Conservation (phyloP, 2,329 filamentous ascomycete species). For the Escovopsis sp. region DNA sequence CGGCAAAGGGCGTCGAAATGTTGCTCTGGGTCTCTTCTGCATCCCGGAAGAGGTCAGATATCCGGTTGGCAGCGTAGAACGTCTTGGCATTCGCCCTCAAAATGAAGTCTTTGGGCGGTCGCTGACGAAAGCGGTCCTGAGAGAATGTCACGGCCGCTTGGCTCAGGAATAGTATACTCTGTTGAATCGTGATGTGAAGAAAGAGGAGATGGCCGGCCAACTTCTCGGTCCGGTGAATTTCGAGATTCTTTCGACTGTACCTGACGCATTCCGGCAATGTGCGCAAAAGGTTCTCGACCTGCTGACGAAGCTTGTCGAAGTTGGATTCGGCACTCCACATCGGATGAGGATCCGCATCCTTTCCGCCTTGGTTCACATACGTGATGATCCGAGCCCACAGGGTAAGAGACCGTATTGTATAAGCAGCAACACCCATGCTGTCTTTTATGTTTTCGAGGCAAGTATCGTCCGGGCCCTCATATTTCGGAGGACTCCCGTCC, state of each 20-base stretch:
- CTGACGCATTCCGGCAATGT: constrained; percentile 56
- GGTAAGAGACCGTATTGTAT: constrained; percentile 71
- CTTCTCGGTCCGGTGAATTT: constrained; percentile 68
- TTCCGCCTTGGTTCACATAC: constrained; percentile 82
- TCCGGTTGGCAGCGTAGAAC: constrained; percentile 70
- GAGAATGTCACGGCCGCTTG: constrained; percentile 68
- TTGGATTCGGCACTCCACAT: constrained; percentile 75
- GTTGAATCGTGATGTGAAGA: constrained; percentile 77
- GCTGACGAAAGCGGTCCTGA: constrained; percentile 46
- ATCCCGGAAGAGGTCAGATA: constrained; percentile 72
- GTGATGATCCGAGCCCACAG: constrained; percentile 83
- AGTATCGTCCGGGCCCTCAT: constrained; percentile 46
- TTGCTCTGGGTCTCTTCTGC: constrained; percentile 53
- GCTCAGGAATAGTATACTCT: constrained; percentile 81
- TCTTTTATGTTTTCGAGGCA: constrained; percentile 52
- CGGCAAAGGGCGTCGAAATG: constrained; percentile 80
- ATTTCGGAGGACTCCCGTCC: constrained; percentile 52
- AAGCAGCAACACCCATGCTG: constrained; percentile 91
- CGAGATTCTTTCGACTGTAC: constrained; percentile 70
- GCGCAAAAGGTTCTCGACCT: constrained; percentile 55
- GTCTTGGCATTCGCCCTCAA: constrained; percentile 61
- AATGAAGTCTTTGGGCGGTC: constrained; percentile 66
- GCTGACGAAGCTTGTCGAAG: constrained; percentile 54
- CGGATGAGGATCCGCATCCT: constrained; percentile 58
- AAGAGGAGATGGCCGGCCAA: constrained; percentile 88